Conservation (phyloP, 345 rosid species). For the Eucalyptus pauciflora region DNA sequence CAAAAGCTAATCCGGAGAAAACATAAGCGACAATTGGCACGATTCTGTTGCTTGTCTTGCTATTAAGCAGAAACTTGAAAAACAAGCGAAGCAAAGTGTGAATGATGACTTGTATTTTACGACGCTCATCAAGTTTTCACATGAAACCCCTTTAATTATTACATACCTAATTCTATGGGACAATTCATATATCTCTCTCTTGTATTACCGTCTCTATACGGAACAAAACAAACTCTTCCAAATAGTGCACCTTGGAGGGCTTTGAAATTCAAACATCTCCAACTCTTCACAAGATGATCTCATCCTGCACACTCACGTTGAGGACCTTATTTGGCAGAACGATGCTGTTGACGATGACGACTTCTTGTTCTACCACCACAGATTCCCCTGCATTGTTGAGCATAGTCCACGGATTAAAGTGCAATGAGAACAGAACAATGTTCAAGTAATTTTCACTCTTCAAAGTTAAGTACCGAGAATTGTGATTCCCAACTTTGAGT, state of each 20-base stretch:
- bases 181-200: neutral
- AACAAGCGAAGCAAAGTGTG: neutral
- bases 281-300: slow-evolving; percentile 46
- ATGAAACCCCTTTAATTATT: neutral
- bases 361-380: slow-evolving; percentile 78
- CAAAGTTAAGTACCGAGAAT: slow-evolving; percentile 44
- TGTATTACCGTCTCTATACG: neutral
- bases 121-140: neutral
- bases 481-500: slow-evolving; percentile 61
- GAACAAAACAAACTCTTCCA: neutral
- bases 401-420: neutral
- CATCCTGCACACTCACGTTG: slow-evolving; percentile 54
- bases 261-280: neutral
- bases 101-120: neutral
- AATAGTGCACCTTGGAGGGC: neutral
- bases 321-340: slow-evolving; percentile 71
- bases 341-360: slow-evolving; percentile 57
- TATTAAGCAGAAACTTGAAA: neutral
- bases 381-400: slow-evolving; percentile 52
- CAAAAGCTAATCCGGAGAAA: neutral
- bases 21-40: neutral
- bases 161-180: neutral
- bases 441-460: neutral
- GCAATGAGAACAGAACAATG: neutral
- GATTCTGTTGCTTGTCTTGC: neutral